Base-by-base conservation (phyloP, 495 filamentous ascomycete species). In the Schizothecium vesticola region DNA sequence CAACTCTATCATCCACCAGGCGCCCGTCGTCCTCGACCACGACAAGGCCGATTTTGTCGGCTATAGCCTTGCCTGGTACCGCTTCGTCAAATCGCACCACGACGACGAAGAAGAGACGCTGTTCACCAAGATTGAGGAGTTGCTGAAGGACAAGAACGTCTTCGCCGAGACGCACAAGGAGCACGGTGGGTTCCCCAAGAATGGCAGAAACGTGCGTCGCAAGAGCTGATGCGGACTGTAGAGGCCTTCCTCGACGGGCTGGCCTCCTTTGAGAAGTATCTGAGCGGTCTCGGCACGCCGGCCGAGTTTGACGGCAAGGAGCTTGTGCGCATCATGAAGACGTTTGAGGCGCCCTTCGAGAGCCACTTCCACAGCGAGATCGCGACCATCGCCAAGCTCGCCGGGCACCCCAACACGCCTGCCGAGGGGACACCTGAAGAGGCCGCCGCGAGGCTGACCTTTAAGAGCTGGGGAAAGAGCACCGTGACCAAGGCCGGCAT, bases 1-100 rank as follows among this genome's bases (percentile, higher is more conserved):
- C 74, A 88, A 88, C 75, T 84, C 83, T 64, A 85, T 88, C 72
- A 86, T 82, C 75, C 83, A 81, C 21, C 83, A 86, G 63, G 83
- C 83, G 13, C 76, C 77, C 12, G 73, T 77, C 71, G 70, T 84
- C 31, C 63, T 71, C 24, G 77, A 82, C 28, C 67, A 71, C 59
- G 83, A 84, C 73, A 77, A 77, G 67, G 67, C 75, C 36, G 80
- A 85, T 68, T 86, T 87, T 63, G 70, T 86, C 60, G 83, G 82
- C 12, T 86, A 87, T 72, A 71, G 72, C 55, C 77, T 81, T 22
- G 74, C 83, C 1, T 87, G 84, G 84, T 75, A 78, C 73, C 77
- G 79, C 29, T 84, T 86, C 66, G 83, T 87, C 56, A 82, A 80
- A 69, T 77, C 76, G 43, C 85, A 87, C 71, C 84, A 86, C 70